Conservation (phyloP, 2,329 filamentous ascomycete genomes). For the Setomelanomma holmii region DNA sequence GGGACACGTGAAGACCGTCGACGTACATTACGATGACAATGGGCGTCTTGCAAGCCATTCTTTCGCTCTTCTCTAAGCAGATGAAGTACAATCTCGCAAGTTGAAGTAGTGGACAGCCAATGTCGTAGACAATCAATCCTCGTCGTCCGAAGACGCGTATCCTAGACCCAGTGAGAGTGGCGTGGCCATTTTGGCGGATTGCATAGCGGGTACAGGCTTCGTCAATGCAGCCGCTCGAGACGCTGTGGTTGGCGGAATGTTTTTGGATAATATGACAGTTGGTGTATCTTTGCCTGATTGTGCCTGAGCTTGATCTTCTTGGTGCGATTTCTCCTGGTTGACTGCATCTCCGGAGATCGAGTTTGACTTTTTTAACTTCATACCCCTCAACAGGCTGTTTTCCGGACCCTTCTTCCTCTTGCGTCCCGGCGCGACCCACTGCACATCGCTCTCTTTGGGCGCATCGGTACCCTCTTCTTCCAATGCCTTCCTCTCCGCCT, state of each 20-base stretch:
- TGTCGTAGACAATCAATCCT: conserved; percentile 29
- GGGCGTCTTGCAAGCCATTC: no score
- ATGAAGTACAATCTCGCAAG: background rate
- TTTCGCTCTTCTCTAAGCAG: background rate
- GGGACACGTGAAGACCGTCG: no score
- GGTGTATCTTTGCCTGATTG: no score
- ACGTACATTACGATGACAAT: no score
- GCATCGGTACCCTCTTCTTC: conserved; percentile 48
- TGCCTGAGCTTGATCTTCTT: conserved; percentile 1
- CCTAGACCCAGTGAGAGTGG: conserved; percentile 45
- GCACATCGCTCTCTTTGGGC: conserved; percentile 51
- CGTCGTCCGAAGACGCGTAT: conserved; percentile 55
- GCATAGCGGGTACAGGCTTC: conserved; percentile 15
- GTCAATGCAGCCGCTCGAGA: background rate
- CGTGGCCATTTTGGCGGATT: conserved; percentile 23
- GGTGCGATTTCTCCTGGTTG: background rate
- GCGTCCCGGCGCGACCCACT: conserved; percentile 58
- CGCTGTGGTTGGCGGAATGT: no score
- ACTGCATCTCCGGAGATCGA: conserved; percentile 22
- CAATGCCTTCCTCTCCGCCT: conserved; percentile 60
- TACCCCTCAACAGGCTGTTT: conserved; percentile 45
- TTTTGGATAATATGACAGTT: no score
- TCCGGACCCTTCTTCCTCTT: conserved; percentile 60
- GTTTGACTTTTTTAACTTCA: conserved; percentile 54
- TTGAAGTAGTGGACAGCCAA: background rate